Evolutionary conservation across 257 asterid genomes (phyloP), one percentile per base, ranked within the genome.

Genomic region (Penstemon davidsonii): DNA sequence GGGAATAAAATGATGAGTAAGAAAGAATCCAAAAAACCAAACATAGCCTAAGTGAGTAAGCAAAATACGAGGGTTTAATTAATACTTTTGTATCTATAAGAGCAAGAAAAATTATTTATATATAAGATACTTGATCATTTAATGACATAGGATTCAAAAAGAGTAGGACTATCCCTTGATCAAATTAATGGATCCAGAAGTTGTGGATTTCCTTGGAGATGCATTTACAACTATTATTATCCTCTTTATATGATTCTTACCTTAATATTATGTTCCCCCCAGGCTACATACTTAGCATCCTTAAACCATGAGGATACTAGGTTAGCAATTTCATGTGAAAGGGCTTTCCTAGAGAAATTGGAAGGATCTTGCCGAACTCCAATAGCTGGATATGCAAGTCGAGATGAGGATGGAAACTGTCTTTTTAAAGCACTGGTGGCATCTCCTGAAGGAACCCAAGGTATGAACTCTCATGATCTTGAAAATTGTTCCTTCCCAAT

Each of bases 331-430:
- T 75, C 85, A 3, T 91, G 96, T 49, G 96, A 91, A 85, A 87
- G 98, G 75, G 96, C 95, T 49, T 91, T 91, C 79, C 85, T 91
- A 4, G 84, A 72, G 75, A 80, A 85, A 56, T 72, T 92, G 58
- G 98, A 92, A 58, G 98, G 98, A 40, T 92, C 98, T 38, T 92
- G 98, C 54, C 95, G 96, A 44, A 92, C 97, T 36, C 98, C 98
- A 41, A 92, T 92, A 55, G 98, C 98, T 76, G 98, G 98, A 60
- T 87, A 87, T 52, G 96, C 98, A 11, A 59, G 68, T 54, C 81
- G 85, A n/a, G 86, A 83, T 19, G 88, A 80, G 73, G 86, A 85
- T 69, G 98, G 98, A 36, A 80, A 84, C 68, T 89, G 98, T 67
- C 8, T 82, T 61, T 89, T 91, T 66, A 87, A 73, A 79, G 98